These are phyloP conservation scores for Rhizophagus sp. DNA, from an alignment of 192 early-diverging fungal genomes.

Conservation along the genomic window DNA sequence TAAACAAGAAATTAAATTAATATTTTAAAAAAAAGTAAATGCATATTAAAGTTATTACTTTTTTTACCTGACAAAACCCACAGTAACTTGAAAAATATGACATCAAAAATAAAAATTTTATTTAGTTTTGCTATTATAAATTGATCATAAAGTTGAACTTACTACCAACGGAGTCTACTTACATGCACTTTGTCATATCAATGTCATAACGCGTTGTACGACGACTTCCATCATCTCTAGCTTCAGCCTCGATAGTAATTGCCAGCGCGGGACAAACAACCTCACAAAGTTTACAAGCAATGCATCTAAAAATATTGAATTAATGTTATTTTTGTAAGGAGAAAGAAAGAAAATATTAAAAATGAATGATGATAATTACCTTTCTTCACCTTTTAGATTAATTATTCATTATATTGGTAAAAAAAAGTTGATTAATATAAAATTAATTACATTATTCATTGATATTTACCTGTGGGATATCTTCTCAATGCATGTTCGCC, in stretches of 20 bases:
- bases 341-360: background rate
- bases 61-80: constrained; percentile 85
- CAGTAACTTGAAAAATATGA: constrained; percentile 71
- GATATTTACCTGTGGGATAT: constrained; percentile 80
- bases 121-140: background rate
- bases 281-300: constrained; percentile 98
- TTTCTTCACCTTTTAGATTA: constrained; percentile 79
- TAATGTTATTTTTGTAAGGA: background rate
- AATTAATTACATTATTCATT: background rate
- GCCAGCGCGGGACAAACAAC: constrained; percentile 98
- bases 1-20: background rate
- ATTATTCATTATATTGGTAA: background rate
- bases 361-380: background rate
- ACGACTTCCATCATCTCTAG: constrained; percentile 90
- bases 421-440: background rate
- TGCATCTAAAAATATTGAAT: constrained; percentile 64
- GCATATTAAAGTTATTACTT: background rate
- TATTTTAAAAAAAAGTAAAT: background rate
- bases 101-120: background rate
- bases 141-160: too few species aligned
- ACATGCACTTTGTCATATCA: constrained; percentile 97
- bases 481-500: constrained; percentile 95
- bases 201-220: constrained; percentile 98
- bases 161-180: background rate
- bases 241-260: constrained; percentile 97